Evolutionary conservation across 768 basidiomycete genomes (phyloP).

Genomic region (Termitomyces sp.): DNA sequence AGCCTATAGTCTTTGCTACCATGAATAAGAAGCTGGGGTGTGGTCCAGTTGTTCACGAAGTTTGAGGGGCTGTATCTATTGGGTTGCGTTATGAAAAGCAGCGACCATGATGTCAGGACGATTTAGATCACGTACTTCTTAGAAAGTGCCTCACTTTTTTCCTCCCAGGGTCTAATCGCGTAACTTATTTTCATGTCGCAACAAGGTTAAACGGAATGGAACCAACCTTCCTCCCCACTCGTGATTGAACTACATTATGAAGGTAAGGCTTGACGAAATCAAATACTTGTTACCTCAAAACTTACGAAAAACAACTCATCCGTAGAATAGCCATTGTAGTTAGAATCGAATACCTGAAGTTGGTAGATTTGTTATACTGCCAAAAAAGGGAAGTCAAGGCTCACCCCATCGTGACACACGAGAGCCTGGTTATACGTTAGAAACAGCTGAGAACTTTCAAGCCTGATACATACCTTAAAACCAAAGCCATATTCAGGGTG

Average conservation of each 20-base stretch:
- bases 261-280: neutral
- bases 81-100: neutral
- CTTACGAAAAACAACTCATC: conserved; percentile 90
- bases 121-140: conserved; percentile 43
- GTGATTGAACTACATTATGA: conserved; percentile 61
- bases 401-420: conserved; percentile 87
- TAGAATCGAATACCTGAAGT: conserved; percentile 65
- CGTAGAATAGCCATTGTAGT: conserved; percentile 80
- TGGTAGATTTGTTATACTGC: neutral
- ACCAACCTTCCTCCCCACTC: conserved; percentile 69
- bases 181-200: neutral
- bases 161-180: conserved; percentile 57
- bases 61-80: conserved; percentile 72
- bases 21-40: conserved; percentile 81
- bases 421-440: conserved; percentile 43
- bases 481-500: conserved; percentile 84
- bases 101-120: neutral
- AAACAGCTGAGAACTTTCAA: neutral
- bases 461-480: conserved; percentile 56
- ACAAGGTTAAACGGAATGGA: neutral
- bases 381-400: neutral
- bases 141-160: conserved; percentile 45
- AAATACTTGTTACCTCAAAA: neutral
- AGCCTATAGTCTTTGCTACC: conserved; percentile 87
- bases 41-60: conserved; percentile 81